Evolutionary conservation across 2,329 filamentous ascomycete genomes (phyloP), one percentile per base, ranked within the genome.

Genomic region (Mycosphaerella arachidis): DNA sequence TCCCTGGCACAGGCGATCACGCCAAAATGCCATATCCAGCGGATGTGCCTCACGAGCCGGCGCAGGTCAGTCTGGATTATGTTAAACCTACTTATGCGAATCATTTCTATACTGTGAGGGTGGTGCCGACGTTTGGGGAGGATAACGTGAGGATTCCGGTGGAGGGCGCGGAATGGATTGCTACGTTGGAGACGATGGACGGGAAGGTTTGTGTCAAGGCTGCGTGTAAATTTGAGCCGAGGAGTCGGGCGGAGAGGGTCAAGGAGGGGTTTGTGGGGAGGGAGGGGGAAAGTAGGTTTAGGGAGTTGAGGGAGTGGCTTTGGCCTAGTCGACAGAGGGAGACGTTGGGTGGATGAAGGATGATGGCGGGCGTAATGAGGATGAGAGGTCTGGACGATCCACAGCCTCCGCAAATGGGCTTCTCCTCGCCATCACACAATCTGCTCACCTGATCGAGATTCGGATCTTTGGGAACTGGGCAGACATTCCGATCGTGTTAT

Each of bases 81-180:
- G 78, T 82, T 48, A 81, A 79, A 58, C 86, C 85, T 0, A 84
- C 86, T 7, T 73, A 79, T 37, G 82, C 84, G 43, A 81, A 83
- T 56, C 76, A 79, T 43, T 89, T 88, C 71, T 90, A 90, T 73
- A 78, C 88, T 33, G 75, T 91, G 6, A 77, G 80, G 58, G 78
- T 80, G 12, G 71, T 76, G 55, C 80, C 77, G 33, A 68, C 65
- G 37, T 53, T 50, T 43, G 55, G 51, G 33, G 60, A 65, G 12
- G 60, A 65, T 5, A 65, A 70, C 51, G 58, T 67, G 33, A 52
- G 64, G 50, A 56, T 69, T 35, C 58, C 65, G 13, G 63, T 70
- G 9, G 24, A 53, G 13, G 67, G 63, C 48, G 69, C 66, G 9
- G 86, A 82, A 76, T 84, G 83, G 48, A 73, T 74, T 43, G 84